These are phyloP conservation scores for Protostelium mycophagum DNA, from an alignment of 78 protist genomes.

Conservation along the genomic window DNA sequence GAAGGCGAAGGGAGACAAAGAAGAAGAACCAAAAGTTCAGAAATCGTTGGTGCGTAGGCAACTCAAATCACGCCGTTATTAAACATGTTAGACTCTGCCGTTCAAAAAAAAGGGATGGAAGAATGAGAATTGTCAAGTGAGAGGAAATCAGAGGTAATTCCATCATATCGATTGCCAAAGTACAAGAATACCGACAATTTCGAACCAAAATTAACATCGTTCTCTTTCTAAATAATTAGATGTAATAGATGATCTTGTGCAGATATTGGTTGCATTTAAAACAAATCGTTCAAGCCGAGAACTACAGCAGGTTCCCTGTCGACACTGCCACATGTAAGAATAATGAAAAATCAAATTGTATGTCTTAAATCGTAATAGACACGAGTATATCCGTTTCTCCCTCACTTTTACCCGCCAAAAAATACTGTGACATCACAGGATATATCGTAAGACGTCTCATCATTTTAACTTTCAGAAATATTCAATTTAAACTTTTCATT, in stretches of 20 bases:
- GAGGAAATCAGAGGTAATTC: conserved; percentile 1
- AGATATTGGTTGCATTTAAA: neutral
- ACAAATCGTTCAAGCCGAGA: neutral
- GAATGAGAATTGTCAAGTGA: neutral
- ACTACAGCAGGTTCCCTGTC: neutral
- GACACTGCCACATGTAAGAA: neutral
- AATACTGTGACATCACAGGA: neutral
- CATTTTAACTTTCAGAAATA: too few relatives aligned
- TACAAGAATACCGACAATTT: neutral
- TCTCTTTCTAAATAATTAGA: too few relatives aligned
- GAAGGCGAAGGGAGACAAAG: neutral
- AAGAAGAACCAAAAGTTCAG: neutral
- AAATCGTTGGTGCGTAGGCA: neutral
- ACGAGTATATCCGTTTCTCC: neutral
- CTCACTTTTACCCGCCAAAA: neutral
- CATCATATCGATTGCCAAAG: neutral
- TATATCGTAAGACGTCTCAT: neutral
- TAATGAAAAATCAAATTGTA: neutral
- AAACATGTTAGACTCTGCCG: neutral
- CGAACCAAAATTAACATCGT: too few relatives aligned
- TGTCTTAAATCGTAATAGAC: neutral
- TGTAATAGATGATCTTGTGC: too few relatives aligned
- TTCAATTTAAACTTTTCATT: too few relatives aligned
- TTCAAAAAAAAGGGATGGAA: neutral
- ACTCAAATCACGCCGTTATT: neutral